Evolutionary conservation across 176 grass and related monocot genomes (phyloP).

Genomic region (Paspalum notatum): DNA sequence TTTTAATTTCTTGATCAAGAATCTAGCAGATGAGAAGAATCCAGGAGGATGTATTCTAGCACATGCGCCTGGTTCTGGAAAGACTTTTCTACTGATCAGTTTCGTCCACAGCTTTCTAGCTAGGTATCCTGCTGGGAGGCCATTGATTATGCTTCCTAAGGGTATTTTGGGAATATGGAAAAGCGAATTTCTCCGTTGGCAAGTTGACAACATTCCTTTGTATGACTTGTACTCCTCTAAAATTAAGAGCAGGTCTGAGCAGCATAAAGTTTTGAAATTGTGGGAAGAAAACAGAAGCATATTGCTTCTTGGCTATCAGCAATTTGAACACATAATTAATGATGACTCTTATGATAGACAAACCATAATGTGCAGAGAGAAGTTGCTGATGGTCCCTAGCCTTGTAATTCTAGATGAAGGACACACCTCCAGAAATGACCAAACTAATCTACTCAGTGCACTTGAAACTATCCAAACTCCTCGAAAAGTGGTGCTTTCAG

Average conservation of each 20-base stretch:
- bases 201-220: constrained; percentile 69
- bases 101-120: constrained; percentile 84
- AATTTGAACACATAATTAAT: constrained; percentile 66
- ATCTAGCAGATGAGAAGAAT: constrained; percentile 72
- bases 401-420: constrained; percentile 94
- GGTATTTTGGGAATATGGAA: constrained; percentile 80
- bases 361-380: constrained; percentile 52
- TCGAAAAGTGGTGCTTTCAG: constrained; percentile 89
- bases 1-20: constrained; percentile 80
- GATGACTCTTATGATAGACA: constrained; percentile 39
- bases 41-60: constrained; percentile 91
- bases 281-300: constrained; percentile 81
- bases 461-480: constrained; percentile 69
- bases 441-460: constrained; percentile 67
- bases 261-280: constrained; percentile 67
- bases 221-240: constrained; percentile 82
- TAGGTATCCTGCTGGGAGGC: constrained; percentile 64
- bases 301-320: constrained; percentile 75
- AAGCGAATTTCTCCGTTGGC: constrained; percentile 76
- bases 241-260: constrained; percentile 57
- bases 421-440: constrained; percentile 80
- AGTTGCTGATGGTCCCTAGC: constrained; percentile 64
- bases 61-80: constrained; percentile 89
- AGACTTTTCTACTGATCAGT: constrained; percentile 87
- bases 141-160: constrained; percentile 83